These are phyloP conservation scores for Myriosclerotinia duriaeana DNA, from an alignment of 2,329 filamentous ascomycete species.

Conservation along the genomic window DNA sequence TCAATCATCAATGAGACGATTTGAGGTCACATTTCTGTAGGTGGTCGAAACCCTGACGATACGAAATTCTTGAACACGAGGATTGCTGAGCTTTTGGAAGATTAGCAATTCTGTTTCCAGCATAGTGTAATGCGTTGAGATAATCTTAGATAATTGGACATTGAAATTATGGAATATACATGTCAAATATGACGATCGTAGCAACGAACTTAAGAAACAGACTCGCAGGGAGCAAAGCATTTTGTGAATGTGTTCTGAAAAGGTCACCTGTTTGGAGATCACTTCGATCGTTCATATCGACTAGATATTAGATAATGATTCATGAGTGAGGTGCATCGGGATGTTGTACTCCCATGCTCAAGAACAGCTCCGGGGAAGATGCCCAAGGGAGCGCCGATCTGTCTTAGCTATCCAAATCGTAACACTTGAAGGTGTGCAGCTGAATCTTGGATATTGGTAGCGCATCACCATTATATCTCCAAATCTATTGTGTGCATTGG, in stretches of 20 bases:
- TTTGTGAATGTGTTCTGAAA: neutral
- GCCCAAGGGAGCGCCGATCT: too few species aligned
- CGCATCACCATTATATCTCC: neutral
- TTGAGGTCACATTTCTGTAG: slow-evolving; percentile 44
- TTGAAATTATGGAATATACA: too few species aligned
- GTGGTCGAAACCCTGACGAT: slow-evolving; percentile 39
- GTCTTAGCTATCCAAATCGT: too few species aligned
- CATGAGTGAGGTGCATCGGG: neutral
- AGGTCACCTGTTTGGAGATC: neutral
- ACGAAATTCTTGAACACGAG: slow-evolving; percentile 40
- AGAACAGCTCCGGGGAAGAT: neutral
- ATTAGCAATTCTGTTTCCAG: neutral
- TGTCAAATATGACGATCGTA: neutral
- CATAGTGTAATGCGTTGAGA: neutral
- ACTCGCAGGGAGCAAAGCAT: neutral
- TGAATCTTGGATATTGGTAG: neutral
- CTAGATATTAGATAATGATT: neutral
- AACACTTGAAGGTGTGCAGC: too few species aligned
- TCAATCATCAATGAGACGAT: slow-evolving; percentile 44
- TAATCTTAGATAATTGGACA: too few species aligned
- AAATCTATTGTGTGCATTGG: neutral
- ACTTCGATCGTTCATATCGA: neutral
- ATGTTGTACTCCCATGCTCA: neutral
- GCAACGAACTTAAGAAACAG: neutral
- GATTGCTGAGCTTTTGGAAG: slow-evolving; percentile 38